Evolutionary conservation across 2,329 filamentous ascomycete genomes (phyloP), one percentile per base, ranked within the genome.

Genomic region (Colletotrichum sansevieriae): DNA sequence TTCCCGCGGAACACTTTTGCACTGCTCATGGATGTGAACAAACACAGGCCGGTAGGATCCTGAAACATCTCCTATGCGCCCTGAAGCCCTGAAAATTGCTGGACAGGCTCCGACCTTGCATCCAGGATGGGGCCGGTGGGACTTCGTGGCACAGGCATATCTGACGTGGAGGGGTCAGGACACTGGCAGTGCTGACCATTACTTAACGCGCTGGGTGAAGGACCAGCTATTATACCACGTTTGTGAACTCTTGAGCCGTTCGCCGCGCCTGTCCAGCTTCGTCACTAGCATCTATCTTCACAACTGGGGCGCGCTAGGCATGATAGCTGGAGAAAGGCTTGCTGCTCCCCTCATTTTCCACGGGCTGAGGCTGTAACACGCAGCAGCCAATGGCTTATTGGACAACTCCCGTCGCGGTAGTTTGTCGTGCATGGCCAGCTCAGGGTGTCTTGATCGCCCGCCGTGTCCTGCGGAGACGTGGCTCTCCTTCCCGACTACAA

Each of bases 371-470:
- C 62, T 66, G 66, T 49, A 54, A 66, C 22, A 22, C 15, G 49
- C 46, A 60, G 7, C 18, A 37, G 55, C 49, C 37, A 51, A 39
- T 41, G 7, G 46, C 22, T 15, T 41, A 33, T 61, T 61, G 41
- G 47, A 67, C 39, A 15, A 46, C 33, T 49, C 46, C 56, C 47
- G 39, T 37, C 18, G 44, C 58, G 25, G 55, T 43, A 60, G 59
- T 56, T 51, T 57, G 41, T 47, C 18, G 44, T 66, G 62, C 66
- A 65, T 56, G 62, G 55, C 55, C 66, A 69, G 49, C 66, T 69
- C 55, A 66, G 49, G 49, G 56, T 52, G 55, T 43, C 65, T 56
- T 61, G 49, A 66, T 69, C 62, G 62, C 62, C 62, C 61, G 47
- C 49, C 25, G 29, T 39, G 41, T 56, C 46, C 51, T 61, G 66